Evolutionary conservation across 352 stramenopile species (phyloP).

Genomic region (Thalassiosira sp.): DNA sequence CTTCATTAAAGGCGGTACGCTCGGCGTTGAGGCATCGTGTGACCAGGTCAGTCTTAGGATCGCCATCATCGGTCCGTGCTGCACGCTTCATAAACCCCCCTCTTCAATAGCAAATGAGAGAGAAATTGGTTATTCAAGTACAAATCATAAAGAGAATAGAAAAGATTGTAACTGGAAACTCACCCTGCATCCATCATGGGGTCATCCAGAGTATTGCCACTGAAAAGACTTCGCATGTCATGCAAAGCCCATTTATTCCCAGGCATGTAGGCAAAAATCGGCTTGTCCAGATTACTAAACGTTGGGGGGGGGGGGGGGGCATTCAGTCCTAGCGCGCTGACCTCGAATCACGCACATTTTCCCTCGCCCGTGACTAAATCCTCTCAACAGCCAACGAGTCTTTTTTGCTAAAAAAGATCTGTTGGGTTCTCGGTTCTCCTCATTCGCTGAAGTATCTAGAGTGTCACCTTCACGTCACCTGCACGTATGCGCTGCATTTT

Average conservation of each 20-base stretch:
- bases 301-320: too few species aligned
- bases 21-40: conserved; percentile 35
- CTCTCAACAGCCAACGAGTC: too few species aligned
- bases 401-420: too few species aligned
- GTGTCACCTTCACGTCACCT: too few species aligned
- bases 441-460: too few species aligned
- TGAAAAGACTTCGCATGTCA: conserved; percentile 42
- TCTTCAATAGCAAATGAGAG: conserved; percentile 5
- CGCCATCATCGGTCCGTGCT: conserved; percentile 13
- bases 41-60: conserved; percentile 22
- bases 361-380: too few species aligned
- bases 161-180: conserved; percentile 8
- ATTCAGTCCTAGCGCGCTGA: too few species aligned
- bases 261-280: conserved; percentile 57
- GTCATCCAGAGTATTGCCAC: conserved; percentile 31
- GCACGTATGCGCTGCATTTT: too few species aligned
- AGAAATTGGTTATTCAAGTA: background rate
- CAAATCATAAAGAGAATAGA: background rate
- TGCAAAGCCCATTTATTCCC: conserved; percentile 52
- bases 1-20: conserved; percentile 47
- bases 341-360: too few species aligned
- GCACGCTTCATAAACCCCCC: conserved; percentile 31
- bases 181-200: conserved; percentile 15
- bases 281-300: conserved; percentile 40
- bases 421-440: too few species aligned